Conservation (phyloP, 192 early-diverging fungal genomes). For the Coemansia sp. region DNA sequence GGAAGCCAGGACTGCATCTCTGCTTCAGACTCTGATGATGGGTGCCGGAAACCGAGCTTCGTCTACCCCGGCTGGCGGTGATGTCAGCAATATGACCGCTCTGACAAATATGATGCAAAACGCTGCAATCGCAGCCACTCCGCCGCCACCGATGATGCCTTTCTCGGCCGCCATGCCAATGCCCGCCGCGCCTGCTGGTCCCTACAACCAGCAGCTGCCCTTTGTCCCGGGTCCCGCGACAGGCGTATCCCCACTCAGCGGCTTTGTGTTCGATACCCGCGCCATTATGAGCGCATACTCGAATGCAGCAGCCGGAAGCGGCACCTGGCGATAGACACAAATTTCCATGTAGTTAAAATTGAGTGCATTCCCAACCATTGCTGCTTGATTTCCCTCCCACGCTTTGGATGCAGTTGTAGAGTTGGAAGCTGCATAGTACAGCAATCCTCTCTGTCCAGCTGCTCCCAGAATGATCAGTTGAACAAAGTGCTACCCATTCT, state of each 20-base stretch:
- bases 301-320: neutral
- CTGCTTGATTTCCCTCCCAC: too few species aligned
- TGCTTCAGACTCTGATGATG: conserved; percentile 53
- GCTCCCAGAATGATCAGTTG: too few species aligned
- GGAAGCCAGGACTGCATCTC: conserved; percentile 36
- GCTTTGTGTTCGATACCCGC: conserved; percentile 34
- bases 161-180: neutral
- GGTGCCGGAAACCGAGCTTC: conserved; percentile 17
- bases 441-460: too few species aligned
- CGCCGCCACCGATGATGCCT: conserved; percentile 8
- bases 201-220: conserved; percentile 9
- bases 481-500: too few species aligned
- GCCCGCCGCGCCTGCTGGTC: neutral
- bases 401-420: too few species aligned
- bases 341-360: too few species aligned
- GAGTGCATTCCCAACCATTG: neutral
- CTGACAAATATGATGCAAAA: conserved; percentile 50
- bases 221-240: neutral
- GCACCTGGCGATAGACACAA: too few species aligned
- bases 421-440: too few species aligned
- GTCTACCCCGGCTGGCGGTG: conserved; percentile 8
- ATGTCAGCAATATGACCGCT: conserved; percentile 32
- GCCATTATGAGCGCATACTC: conserved; percentile 38
- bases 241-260: conserved; percentile 7
- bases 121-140: conserved; percentile 30